Base-by-base conservation (phyloP, 306 rosid genomes). In the Spatholobus suberectus region DNA sequence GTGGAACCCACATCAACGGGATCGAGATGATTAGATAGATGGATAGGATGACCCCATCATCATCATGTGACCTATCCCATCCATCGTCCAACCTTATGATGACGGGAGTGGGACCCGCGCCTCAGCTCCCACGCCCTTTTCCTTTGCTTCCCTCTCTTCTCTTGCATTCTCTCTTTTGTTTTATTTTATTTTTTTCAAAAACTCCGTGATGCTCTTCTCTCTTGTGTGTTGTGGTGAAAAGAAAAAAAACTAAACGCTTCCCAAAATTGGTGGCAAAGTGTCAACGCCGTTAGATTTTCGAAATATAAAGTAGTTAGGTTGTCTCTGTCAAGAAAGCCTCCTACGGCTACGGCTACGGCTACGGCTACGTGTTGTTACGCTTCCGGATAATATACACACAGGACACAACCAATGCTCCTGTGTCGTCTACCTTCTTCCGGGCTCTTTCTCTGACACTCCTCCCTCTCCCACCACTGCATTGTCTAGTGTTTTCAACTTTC, bases 251-350 rank as follows among this genome's bases (percentile, higher is more conserved):
- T 21, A 74, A 9, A 65, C 61, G 7, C 82, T 40, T 79, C 18
- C 68, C 51, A 46, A 80, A 57, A 78, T 83, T 59, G 14, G 88
- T 79, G 90, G 81, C 81, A 12, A 79, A 70, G 92, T 86, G 95
- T 87, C 91, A 89, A 90, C 91, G 89, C 90, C 89, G 86, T 87
- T 90, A 34, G 87, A 89, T 91, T 75, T 78, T 9, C 1, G 15
- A 52, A 77, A 75, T 49, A 23, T 12, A 35, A 85, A 78, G 86
- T 81, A 20, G 92, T 85, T 87, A 78, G 32, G n/a, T 85, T 34
- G 92, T 93, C 88, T 11, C 26, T 82, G 91, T 89, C 91, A 76
- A 76, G 59, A 43, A 38, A 40, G 78, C 49, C 81, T 27, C 62
- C 82, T 61, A 14, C 81, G 38, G 46, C 37, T 29, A 26, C 27